Percentiles rank a stretch among this genome's conserved stretches.
These are phyloP conservation scores for Kokia cookei DNA, from an alignment of 441 rosid genomes.

Conservation along the genomic window DNA sequence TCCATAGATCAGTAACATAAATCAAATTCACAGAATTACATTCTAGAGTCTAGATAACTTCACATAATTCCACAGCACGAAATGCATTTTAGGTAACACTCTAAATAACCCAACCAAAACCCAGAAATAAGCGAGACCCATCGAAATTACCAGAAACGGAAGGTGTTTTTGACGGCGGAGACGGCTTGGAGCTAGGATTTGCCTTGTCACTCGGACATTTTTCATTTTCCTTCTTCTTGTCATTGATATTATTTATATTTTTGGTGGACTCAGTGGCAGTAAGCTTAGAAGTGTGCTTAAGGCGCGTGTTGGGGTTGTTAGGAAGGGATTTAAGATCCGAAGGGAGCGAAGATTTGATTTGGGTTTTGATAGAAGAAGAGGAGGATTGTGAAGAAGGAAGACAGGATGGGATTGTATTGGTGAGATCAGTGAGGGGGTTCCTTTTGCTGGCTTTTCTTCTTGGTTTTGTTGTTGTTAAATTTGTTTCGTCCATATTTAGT, in stretches of 20 bases:
- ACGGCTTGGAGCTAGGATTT: conserved; percentile 21
- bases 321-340: conserved; percentile 17
- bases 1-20: background rate
- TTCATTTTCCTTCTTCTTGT: background rate
- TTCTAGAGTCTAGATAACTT: background rate
- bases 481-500: background rate
- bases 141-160: conserved; percentile 6
- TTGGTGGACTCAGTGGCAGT: background rate
- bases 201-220: background rate
- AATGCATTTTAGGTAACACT: too few relatives aligned
- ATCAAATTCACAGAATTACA: background rate
- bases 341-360: conserved; percentile 19
- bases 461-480: background rate
- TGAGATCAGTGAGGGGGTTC: conserved; percentile 45
- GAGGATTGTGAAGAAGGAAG: conserved; percentile 21
- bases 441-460: conserved; percentile 7
- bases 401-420: conserved; percentile 26
- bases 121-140: background rate
- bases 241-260: background rate
- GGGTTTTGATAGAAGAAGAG: conserved; percentile 26
- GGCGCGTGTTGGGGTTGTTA: conserved; percentile 1
- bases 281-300: conserved; percentile 1
- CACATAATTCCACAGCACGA: too few relatives aligned
- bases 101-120: background rate
- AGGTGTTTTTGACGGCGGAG: conserved; percentile 8